Evolutionary conservation across 2,329 filamentous ascomycete genomes (phyloP), one percentile per base, ranked within the genome.

Genomic region (Fusarium proliferatum): DNA sequence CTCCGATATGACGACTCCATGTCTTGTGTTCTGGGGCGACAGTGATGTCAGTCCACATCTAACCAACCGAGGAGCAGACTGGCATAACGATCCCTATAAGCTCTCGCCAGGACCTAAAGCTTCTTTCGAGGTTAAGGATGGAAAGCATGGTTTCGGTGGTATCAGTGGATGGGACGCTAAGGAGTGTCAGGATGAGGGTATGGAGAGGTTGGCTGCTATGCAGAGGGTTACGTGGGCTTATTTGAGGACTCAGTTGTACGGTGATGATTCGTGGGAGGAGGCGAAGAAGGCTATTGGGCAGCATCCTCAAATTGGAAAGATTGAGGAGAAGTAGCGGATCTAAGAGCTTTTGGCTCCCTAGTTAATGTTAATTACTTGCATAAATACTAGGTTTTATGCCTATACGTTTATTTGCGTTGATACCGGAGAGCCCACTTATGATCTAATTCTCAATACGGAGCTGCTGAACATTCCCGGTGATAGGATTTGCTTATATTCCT

Each of bases 191-290:
- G 77, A 79, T 11, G 78, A 79, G 34, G 71, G 67, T 17, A 48
- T 72, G 1, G 76, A 79, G 64, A 64, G 78, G 9, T 55, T 79
- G 38, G 75, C 69, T 0, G 49, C 67, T 0, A 71, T 77, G 30
- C 75, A 79, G 52, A 72, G 75, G 21, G 66, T 78, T 9, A 77
- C 72, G 1, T 78, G 67, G 77, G 71, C 78, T 0, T 79, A 75
- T 51, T 56, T 79, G 7, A 72, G 42, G 39, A 78, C 61, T 33
- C 73, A 77, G 51, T 21, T 79, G 15, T 76, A 69, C 23, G 63
- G 61, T 0, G 76, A 78, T 30, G 46, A 59, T 9, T 42, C 76
- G 7, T 79, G 78, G 78, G 55, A 67, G 8, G 48, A 74, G 34
- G 74, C 75, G 1, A 53, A 49, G 34, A 64, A 73, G 48, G 71